Evolutionary conservation across 2,329 filamentous ascomycete species (phyloP), one percentile per base, ranked within the genome.

Genomic region (Penicillium polonicum): DNA sequence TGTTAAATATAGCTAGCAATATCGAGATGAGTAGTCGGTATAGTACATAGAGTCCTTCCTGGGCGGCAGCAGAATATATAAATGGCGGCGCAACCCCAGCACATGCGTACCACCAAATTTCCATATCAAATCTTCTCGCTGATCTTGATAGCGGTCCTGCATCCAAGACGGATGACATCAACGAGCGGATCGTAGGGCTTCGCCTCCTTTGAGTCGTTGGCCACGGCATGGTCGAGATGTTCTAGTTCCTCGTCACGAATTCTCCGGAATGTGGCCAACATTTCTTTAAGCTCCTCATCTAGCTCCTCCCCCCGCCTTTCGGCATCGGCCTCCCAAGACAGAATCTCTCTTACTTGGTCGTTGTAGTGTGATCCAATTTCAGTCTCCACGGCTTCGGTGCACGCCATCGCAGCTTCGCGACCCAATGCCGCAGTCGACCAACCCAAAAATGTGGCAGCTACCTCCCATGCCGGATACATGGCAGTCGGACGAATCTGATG

Each of bases 351-450:
- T 42, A 99, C 91, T 78, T 99, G 94, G 63, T 87, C 86, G 72
- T 97, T 97, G 74, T 99, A 99, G 77, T 99, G 94, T 29, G 86
- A 86, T 2, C 94, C 94, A 62, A 99, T 99, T 79, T 97, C 94
- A 7, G 93, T 99, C 81, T 99, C 94, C 1, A 99, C 93, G 1
- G 94, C 94, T 77, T 99, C 94, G 0, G 94, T 97, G 73, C 94
- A 99, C 13, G 94, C 94, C 94, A 99, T 99, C 36, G 94, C 93
- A 2, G 93, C 92, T 77, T 97, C 92, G 48, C 91, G 85, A 0
- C 94, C 92, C 82, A 99, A 83, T 42, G 94, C 78, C 0, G 90
- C 94, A 0, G 94, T 99, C 5, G 85, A 83, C 92, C 94, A 97
- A 19, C 94, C 94, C 8, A 99, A 77, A 0, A 88, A 85, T 0